Percentiles rank a stretch among this genome's conserved stretches.
These are phyloP conservation scores for Rhododendron kiyosumense DNA, from an alignment of 148 eudicot species.

Conservation along the genomic window DNA sequence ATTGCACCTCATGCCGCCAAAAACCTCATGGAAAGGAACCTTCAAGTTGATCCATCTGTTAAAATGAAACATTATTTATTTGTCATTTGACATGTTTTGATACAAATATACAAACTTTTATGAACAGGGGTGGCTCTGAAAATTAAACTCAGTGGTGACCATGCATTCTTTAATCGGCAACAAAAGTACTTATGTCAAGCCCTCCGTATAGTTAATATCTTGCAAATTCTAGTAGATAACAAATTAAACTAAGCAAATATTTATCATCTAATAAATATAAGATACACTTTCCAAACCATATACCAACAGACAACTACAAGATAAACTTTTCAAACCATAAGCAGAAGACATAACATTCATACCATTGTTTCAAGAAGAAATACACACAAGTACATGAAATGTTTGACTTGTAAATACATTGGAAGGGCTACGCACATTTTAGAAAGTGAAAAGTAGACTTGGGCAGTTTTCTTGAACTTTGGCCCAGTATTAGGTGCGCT, in stretches of 20 bases:
- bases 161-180: neutral
- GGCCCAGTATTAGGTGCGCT: neutral
- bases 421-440: neutral
- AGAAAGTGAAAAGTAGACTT: neutral
- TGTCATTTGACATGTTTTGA: neutral
- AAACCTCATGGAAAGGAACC: constrained; percentile 59
- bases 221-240: neutral
- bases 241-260: neutral
- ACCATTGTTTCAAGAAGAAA: neutral
- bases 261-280: neutral
- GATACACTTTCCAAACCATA: neutral
- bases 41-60: constrained; percentile 89
- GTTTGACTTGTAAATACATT: neutral
- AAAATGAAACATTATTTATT: constrained; percentile 2
- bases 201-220: neutral
- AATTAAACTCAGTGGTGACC: neutral
- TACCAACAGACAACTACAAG: neutral
- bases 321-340: neutral
- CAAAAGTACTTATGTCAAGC: neutral
- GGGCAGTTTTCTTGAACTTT: neutral
- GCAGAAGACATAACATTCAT: neutral
- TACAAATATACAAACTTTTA: neutral
- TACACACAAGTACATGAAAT: neutral
- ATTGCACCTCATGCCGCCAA: constrained; percentile 58
- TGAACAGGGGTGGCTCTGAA: neutral